Conservation (phyloP, 2,329 filamentous ascomycete genomes). For the Claviceps sp. region DNA sequence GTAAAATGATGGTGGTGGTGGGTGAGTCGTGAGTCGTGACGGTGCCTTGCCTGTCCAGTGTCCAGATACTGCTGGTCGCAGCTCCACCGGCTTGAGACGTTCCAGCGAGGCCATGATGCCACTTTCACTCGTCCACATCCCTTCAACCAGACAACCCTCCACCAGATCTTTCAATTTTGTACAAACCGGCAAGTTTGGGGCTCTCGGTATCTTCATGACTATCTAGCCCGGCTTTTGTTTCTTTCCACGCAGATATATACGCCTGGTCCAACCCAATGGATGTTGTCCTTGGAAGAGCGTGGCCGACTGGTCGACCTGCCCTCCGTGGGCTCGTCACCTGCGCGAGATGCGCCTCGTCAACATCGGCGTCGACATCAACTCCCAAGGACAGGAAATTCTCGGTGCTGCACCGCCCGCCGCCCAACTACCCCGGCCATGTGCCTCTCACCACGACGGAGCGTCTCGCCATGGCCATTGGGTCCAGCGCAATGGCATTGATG, state of each 20-base stretch:
- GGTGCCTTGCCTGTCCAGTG: slow-evolving; percentile 1
- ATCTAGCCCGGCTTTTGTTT: no score
- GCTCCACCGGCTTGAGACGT: neutral
- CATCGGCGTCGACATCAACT: neutral
- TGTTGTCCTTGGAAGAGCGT: slow-evolving; percentile 10
- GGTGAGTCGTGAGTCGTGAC: neutral
- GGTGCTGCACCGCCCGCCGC: slow-evolving; percentile 67
- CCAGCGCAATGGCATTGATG: slow-evolving; percentile 48
- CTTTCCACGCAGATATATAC: no score
- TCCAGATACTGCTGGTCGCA: neutral
- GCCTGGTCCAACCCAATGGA: slow-evolving; percentile 11
- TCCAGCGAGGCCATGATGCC: no score
- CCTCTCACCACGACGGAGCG: slow-evolving; percentile 72
- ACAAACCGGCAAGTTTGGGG: no score
- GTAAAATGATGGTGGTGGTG: neutral
- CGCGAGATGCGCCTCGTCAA: neutral
- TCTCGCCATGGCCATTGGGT: slow-evolving; percentile 53
- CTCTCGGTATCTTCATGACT: no score
- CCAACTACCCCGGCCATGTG: slow-evolving; percentile 86
- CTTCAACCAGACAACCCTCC: neutral
- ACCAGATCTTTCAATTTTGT: neutral
- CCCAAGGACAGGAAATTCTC: slow-evolving; percentile 40
- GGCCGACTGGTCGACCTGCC: slow-evolving; percentile 9
- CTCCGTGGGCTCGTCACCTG: slow-evolving; percentile 6
- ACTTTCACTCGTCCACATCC: no score